Evolutionary conservation across 176 grass and related monocot genomes (phyloP), one percentile per base, ranked within the genome.

Genomic region (Oryza coarctata): DNA sequence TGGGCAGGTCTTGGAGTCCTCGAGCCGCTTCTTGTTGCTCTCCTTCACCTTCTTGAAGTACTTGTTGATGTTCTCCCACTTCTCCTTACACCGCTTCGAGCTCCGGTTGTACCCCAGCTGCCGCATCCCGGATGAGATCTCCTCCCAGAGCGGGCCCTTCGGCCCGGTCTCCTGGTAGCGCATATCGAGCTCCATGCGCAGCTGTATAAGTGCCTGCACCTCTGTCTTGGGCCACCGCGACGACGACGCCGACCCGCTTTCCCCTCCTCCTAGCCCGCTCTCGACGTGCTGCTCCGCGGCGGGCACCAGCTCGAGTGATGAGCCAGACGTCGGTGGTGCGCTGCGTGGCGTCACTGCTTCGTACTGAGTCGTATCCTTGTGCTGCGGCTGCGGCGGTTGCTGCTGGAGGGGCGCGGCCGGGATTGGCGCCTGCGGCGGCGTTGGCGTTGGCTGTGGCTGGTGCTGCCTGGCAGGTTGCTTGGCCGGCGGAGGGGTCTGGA

Each of bases 51-150:
- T 95, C 79, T 98, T 98, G 95, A 90, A 98, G 82, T 98, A 98
- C 55, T 98, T 98, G 92, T 98, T 98, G 75, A 98, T 95, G 77
- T 98, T 98, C 80, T 98, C 95, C 95, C 95, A 98, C 82, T 98
- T 98, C 86, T 98, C 95, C 88, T 98, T 98, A 90, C 95, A 98
- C 30, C 95, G 87, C 85, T 98, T 98, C 0, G 95, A 83, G 70
- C 85, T 95, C 43, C 95, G 85, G 87, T 84, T 93, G 88, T 93
- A 98, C 2, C 95, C 95, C 62, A 98, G 73, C 66, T 76, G 82
- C 79, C 88, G 87, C 92, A 98, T 98, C 28, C 85, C 90, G 1
- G 76, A 12, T 0, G 95, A 95, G 65, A 98, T 98, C 0, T 98
- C 92, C 87, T 98, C 92, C 95, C 95, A 98, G 39, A 98, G 89